Percentiles rank a stretch among this genome's conserved stretches.
Conservation (phyloP, 2,329 filamentous ascomycete genomes). For the Talaromyces sp. region DNA sequence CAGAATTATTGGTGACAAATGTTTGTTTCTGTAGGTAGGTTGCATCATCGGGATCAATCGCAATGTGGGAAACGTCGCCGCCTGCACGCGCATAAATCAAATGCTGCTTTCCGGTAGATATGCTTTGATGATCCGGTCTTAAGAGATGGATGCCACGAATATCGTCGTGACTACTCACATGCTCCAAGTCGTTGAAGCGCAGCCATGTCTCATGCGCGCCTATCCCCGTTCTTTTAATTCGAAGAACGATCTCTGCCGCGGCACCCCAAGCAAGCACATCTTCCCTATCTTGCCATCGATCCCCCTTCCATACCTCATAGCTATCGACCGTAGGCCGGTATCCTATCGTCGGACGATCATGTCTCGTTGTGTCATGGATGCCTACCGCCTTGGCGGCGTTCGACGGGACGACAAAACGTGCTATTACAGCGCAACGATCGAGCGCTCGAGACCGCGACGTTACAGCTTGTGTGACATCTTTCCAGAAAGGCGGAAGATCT, state of each 20-base stretch:
- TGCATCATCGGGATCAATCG: slow-evolving; percentile 32
- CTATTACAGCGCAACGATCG: slow-evolving; percentile 57
- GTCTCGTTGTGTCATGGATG: slow-evolving; percentile 35
- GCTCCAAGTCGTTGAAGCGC: slow-evolving; percentile 52
- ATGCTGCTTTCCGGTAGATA: slow-evolving; percentile 41
- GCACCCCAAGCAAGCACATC: slow-evolving; percentile 62
- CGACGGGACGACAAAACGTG: slow-evolving; percentile 52
- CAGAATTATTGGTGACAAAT: slow-evolving; percentile 46
- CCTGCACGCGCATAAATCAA: slow-evolving; percentile 58
- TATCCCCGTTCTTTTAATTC: slow-evolving; percentile 47
- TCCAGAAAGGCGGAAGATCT: slow-evolving; percentile 44
- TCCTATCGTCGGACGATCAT: slow-evolving; percentile 54
- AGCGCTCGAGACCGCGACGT: slow-evolving; percentile 58
- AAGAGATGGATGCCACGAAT: slow-evolving; percentile 59
- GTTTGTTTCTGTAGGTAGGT: slow-evolving; percentile 37
- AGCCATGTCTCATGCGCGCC: slow-evolving; percentile 46
- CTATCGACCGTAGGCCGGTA: slow-evolving; percentile 60
- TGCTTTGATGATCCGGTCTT: slow-evolving; percentile 39
- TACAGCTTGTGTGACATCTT: slow-evolving; percentile 54
- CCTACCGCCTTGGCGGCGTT: slow-evolving; percentile 42
- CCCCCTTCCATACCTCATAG: slow-evolving; percentile 53
- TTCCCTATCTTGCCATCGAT: slow-evolving; percentile 50
- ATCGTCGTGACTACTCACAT: slow-evolving; percentile 57
- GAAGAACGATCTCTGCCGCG: slow-evolving; percentile 56
- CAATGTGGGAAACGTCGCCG: slow-evolving; percentile 50